Evolutionary conservation across 108 stramenopile species (phyloP).

Genomic region (Cyclotella choctawhatcheeana): DNA sequence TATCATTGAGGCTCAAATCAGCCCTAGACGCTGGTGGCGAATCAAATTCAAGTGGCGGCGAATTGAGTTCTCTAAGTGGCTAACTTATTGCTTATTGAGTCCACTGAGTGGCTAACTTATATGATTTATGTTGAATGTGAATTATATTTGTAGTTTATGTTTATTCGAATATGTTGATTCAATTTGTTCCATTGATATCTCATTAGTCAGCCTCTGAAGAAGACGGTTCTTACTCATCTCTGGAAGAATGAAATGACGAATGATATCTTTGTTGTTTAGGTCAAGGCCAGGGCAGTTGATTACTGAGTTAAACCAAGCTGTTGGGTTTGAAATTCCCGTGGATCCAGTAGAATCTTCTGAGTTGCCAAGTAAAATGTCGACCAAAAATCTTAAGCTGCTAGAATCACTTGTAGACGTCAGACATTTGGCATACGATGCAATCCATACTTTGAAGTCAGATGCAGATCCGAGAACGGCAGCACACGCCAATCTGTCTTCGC

Average conservation of each 20-base stretch:
- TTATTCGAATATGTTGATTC: no score
- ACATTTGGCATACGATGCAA: slow-evolving; percentile 55
- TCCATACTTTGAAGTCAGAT: slow-evolving; percentile 75
- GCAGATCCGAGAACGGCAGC: slow-evolving; percentile 70
- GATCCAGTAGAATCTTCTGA: not conserved
- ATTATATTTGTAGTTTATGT: no score
- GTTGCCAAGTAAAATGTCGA: slow-evolving; percentile 65
- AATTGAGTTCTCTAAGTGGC: not conserved
- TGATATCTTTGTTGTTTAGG: slow-evolving; percentile 58
- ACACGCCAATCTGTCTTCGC: slow-evolving; percentile 90
- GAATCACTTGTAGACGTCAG: slow-evolving; percentile 60
- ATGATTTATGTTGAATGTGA: no score
- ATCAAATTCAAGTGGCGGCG: not conserved
- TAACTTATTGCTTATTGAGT: no score
- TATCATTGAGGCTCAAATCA: slow-evolving; percentile 8
- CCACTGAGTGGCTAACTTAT: no score
- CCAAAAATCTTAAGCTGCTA: slow-evolving; percentile 60
- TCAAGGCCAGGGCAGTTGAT: slow-evolving; percentile 59
- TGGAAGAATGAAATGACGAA: slow-evolving; percentile 63
- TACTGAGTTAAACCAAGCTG: slow-evolving; percentile 76
- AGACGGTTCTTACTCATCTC: slow-evolving; percentile 85
- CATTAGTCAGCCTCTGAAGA: slow-evolving; percentile 83
- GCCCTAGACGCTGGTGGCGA: not conserved
- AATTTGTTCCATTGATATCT: slow-evolving; percentile 75
- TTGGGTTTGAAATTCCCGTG: not conserved